These are phyloP conservation scores for Kwoniella dendrophila DNA, from an alignment of 768 basidiomycete genomes.

Conservation along the genomic window DNA sequence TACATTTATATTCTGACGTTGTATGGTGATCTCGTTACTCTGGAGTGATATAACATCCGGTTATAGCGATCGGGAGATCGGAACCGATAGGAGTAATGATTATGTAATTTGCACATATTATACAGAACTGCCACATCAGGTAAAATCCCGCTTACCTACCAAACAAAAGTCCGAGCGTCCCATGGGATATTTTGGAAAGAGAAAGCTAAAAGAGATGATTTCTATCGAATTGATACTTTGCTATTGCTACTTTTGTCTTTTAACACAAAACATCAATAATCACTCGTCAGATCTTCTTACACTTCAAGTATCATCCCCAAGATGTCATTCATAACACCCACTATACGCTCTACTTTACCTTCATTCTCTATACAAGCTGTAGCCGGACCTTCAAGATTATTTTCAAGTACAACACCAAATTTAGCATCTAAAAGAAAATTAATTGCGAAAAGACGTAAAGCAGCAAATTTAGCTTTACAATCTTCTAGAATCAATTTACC, in stretches of 20 bases:
- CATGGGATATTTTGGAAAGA: no score
- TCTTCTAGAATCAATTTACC: constrained; percentile 35
- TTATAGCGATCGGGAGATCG: not conserved
- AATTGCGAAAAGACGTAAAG: constrained; percentile 24
- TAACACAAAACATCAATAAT: not conserved
- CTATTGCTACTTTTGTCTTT: not conserved
- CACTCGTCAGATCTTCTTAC: not conserved
- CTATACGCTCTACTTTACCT: constrained; percentile 9
- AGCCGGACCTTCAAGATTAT: constrained; percentile 13
- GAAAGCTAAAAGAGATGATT: not conserved
- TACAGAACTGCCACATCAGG: not conserved
- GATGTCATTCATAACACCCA: constrained; percentile 7
- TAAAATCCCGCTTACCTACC: not conserved
- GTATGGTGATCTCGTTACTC: no score
- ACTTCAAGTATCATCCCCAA: not conserved
- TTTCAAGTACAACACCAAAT: constrained; percentile 3
- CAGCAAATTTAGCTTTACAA: constrained; percentile 19
- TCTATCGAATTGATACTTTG: not conserved
- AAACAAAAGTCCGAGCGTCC: no score
- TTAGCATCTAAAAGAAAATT: constrained; percentile 15
- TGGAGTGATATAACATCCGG: not conserved
- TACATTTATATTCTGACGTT: no score
- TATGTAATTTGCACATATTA: not conserved
- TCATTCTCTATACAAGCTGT: not conserved
- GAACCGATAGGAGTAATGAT: not conserved